Evolutionary conservation across 108 stramenopile genomes (phyloP), one percentile per base, ranked within the genome.

Genomic region (Fragilaria crotonensis): DNA sequence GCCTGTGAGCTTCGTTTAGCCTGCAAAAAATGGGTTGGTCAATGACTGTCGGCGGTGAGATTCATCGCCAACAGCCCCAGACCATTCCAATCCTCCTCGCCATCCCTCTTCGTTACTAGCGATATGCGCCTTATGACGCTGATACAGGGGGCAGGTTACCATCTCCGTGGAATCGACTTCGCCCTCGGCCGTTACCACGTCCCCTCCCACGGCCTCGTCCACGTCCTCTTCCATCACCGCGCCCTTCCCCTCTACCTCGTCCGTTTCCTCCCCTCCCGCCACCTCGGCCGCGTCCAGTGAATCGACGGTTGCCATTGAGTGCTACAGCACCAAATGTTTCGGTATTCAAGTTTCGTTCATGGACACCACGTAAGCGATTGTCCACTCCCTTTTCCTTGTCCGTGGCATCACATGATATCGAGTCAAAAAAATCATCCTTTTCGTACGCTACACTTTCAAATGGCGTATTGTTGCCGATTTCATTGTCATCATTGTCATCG

Each of bases 301-400:
- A n/a, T 47, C 76, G 53, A 20, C 72, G 64, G 2, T 77, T 54
- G 52, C 80, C 60, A 18, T 64, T 71, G 44, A 93, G 64, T 32
- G 84, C 82, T 0, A 82, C 81, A 0, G 90, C 90, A 25, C 90
- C 90, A 75, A 93, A 93, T 7, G 90, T 88, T 65, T 93, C 90
- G 25, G 87, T 75, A 65, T 93, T 93, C 56, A 93, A 57, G 49
- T 67, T 77, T 47, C 86, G 75, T 54, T 93, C 90, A 14, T 65
- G 60, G 3, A 75, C 69, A 0, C 87, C 87, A 30, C 87, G 75
- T 30, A 93, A 64, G 33, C 90, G 76, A 66, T 93, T 85, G 60
- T 93, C 83, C 28, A 89, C 49, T 33, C 90, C 90, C 17, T 67
- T 59, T 36, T 71, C 49, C 52, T 70, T 74, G 68, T 93, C 90